Evolutionary conservation across 768 basidiomycete genomes (phyloP).

Genomic region (Lentinula sp.): DNA sequence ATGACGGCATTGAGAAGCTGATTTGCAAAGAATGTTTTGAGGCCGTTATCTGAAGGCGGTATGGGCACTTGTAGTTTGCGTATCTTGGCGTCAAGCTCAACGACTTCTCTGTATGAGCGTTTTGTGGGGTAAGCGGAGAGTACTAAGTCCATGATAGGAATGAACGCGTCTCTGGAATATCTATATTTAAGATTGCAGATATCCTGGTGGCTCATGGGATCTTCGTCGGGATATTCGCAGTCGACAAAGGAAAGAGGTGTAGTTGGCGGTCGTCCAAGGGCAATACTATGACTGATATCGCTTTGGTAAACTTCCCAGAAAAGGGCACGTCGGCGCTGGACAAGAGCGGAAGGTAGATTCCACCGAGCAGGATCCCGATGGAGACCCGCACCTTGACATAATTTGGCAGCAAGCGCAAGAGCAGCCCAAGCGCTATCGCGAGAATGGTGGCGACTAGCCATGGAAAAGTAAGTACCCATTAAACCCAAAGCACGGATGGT

Average conservation of each 20-base stretch:
- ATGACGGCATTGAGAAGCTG: background rate
- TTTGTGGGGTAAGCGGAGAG: background rate
- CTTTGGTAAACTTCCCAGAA: slow-evolving; percentile 5
- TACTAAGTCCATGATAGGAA: background rate
- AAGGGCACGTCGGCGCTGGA: background rate
- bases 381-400: slow-evolving; percentile 44
- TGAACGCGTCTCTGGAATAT: background rate
- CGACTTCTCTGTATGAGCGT: background rate
- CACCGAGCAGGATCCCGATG: slow-evolving; percentile 6
- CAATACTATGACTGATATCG: slow-evolving; percentile 4
- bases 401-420: slow-evolving; percentile 49
- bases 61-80: background rate
- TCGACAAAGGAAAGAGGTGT: slow-evolving; percentile 4
- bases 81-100: slow-evolving; percentile 1
- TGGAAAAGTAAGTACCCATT: slow-evolving; percentile 49
- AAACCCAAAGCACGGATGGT: slow-evolving; percentile 57
- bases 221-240: slow-evolving; percentile 1
- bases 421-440: slow-evolving; percentile 45
- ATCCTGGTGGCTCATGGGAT: background rate
- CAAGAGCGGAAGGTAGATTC: background rate
- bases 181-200: background rate
- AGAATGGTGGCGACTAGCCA: slow-evolving; percentile 36
- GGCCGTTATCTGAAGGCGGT: background rate
- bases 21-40: background rate
- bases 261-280: slow-evolving; percentile 1